A percentile compares a stretch with the other conserved stretches of the same genome.
phyloP scores from a whole-genome alignment of 306 rosid species.

The Castanea mollissima region DNA sequence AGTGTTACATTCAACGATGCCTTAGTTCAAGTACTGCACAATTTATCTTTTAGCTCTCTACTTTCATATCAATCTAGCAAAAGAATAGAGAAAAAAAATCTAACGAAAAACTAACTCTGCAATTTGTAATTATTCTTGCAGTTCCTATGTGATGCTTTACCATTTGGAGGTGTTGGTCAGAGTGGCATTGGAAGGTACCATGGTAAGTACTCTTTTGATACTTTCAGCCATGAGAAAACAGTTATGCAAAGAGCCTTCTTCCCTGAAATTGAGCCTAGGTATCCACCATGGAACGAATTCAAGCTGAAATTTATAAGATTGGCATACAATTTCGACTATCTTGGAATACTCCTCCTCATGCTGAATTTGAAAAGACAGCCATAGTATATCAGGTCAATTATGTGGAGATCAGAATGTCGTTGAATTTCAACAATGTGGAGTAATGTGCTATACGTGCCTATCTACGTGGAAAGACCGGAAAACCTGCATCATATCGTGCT shows the following conservation, averaged over 20 bases:
- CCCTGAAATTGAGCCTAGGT: conserved; percentile 75
- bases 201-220: conserved; percentile 82
- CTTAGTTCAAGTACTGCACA: conserved; percentile 62
- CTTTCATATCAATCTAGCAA: neutral
- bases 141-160: conserved; percentile 48
- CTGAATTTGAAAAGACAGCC: conserved; percentile 49
- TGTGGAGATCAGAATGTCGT: neutral
- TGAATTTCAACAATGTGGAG: neutral
- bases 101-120: neutral
- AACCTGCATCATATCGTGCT: neutral
- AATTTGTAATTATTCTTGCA: conserved; percentile 18
- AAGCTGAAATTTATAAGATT: conserved; percentile 65
- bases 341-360: conserved; percentile 45
- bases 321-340: conserved; percentile 63
- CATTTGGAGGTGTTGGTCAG: conserved; percentile 60
- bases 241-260: conserved; percentile 54
- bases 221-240: conserved; percentile 90
- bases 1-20: conserved; percentile 75
- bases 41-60: neutral
- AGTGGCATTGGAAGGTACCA: conserved; percentile 94
- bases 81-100: neutral
- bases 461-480: neutral
- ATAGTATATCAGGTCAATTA: neutral
- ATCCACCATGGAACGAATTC: conserved; percentile 81
- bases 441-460: neutral